A percentile compares a stretch with the other conserved stretches of the same genome.
Conservation (phyloP, 2,329 filamentous ascomycete species). For the Apiospora sp. region DNA sequence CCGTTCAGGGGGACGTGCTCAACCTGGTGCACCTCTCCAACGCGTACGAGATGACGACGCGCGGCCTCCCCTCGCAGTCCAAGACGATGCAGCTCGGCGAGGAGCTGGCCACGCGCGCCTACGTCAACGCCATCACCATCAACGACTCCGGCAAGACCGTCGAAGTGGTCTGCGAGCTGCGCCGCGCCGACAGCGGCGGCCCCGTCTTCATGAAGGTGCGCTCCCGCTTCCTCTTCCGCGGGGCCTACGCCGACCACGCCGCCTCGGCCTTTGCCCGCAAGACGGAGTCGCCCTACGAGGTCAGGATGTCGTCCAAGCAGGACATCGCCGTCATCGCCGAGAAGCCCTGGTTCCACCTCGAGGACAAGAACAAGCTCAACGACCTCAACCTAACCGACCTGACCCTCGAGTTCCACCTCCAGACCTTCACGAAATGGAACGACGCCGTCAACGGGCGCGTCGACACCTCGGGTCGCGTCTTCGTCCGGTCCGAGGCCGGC, state of each 20-base stretch:
- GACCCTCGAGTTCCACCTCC: conserved; percentile 91
- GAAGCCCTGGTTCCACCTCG: conserved; percentile 94
- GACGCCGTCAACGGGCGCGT: conserved; percentile 87
- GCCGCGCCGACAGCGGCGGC: conserved; percentile 68
- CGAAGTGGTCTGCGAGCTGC: conserved; percentile 91
- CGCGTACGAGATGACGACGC: conserved; percentile 89
- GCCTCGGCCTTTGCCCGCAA: conserved; percentile 94
- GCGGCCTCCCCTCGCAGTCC: conserved; percentile 75
- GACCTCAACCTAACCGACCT: conserved; percentile 51
- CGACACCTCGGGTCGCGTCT: conserved; percentile 85
- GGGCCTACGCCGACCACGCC: conserved; percentile 87
- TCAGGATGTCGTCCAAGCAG: conserved; percentile 83
- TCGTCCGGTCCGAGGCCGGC: conserved; percentile 58
- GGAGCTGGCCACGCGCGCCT: conserved; percentile 85
- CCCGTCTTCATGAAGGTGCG: conserved; percentile 92
- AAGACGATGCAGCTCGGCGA: conserved; percentile 77
- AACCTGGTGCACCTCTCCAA: conserved; percentile 97
- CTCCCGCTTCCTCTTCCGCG: conserved; percentile 95
- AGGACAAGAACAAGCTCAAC: conserved; percentile 82
- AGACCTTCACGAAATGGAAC: conserved; percentile 88
- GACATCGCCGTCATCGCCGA: conserved; percentile 91
- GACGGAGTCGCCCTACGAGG: conserved; percentile 87
- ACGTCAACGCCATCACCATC: conserved; percentile 96
- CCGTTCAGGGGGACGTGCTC: conserved; percentile 91
- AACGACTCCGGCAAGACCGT: conserved; percentile 98